Percentiles rank a stretch among this genome's conserved stretches.
These are phyloP conservation scores for Fusarium humuli DNA, from an alignment of 2,329 filamentous ascomycete species.

Conservation along the genomic window DNA sequence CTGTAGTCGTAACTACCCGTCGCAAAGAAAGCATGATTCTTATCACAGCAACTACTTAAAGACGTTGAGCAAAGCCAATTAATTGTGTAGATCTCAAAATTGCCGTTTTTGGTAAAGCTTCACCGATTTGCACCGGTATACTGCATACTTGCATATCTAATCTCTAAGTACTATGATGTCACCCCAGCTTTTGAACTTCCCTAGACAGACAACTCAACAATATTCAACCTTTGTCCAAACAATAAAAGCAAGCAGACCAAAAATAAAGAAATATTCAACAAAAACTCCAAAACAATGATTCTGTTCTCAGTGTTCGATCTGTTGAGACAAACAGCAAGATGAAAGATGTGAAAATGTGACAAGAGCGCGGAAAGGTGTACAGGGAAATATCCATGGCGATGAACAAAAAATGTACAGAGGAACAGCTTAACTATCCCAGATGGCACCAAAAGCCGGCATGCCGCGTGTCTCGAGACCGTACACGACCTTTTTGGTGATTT, in stretches of 20 bases:
- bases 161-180: constrained; percentile 31
- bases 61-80: constrained; percentile 32
- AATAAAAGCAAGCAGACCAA: neutral
- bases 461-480: constrained; percentile 75
- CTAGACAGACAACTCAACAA: constrained; percentile 8
- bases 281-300: constrained; percentile 6
- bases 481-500: constrained; percentile 74
- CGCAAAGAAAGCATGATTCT: constrained; percentile 36
- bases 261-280: neutral
- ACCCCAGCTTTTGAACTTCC: constrained; percentile 14
- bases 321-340: neutral
- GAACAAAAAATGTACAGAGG: neutral
- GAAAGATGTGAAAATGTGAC: neutral
- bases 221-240: neutral
- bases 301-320: neutral
- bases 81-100: constrained; percentile 38
- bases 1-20: constrained; percentile 17
- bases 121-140: constrained; percentile 28
- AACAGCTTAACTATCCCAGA: constrained; percentile 69
- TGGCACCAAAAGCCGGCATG: constrained; percentile 76
- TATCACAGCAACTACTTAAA: constrained; percentile 11
- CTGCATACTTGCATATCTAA: constrained; percentile 43
- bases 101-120: constrained; percentile 36
- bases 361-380: constrained; percentile 1
- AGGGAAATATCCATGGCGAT: constrained; percentile 7